Percentiles rank a stretch among this genome's conserved stretches.
Conservation (phyloP, 2,329 filamentous ascomycete species). For the Balansia obtecta region DNA sequence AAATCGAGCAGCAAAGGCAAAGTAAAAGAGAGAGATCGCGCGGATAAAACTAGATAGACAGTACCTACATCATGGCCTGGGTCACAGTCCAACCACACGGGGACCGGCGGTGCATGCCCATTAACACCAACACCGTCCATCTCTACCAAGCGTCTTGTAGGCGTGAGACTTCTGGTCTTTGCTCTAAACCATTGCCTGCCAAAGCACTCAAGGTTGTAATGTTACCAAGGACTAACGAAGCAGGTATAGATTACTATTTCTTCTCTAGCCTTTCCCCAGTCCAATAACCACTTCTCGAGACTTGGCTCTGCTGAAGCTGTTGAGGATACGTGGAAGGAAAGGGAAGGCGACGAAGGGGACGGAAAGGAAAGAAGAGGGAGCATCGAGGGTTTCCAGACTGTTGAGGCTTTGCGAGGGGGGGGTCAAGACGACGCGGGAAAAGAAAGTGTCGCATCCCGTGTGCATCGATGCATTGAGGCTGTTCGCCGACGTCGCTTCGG, state of each 20-base stretch:
- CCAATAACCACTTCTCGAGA: not conserved
- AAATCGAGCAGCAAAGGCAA: not conserved
- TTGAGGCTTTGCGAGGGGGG: not conserved
- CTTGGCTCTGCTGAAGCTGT: not conserved
- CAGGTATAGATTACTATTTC: not conserved
- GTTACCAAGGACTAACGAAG: not conserved
- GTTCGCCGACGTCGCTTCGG: not conserved
- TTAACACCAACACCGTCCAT: conserved; percentile 15
- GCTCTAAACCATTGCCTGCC: not conserved
- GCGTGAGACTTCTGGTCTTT: not conserved
- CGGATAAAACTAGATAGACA: not conserved
- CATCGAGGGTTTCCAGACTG: not conserved
- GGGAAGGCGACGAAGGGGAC: not conserved
- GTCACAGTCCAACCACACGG: conserved; percentile 50
- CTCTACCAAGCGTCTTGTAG: not conserved
- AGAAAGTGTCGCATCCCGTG: not conserved
- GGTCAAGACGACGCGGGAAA: not conserved
- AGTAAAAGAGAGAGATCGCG: not conserved
- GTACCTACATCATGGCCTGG: conserved; percentile 53
- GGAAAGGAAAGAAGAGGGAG: not conserved
- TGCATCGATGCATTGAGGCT: not conserved
- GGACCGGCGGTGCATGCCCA: conserved; percentile 21
- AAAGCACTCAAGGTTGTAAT: not conserved
- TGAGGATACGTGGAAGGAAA: not conserved
- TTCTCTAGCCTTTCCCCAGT: not conserved